Base-by-base conservation (phyloP, 768 basidiomycete genomes). In the Lactarius indigo region DNA sequence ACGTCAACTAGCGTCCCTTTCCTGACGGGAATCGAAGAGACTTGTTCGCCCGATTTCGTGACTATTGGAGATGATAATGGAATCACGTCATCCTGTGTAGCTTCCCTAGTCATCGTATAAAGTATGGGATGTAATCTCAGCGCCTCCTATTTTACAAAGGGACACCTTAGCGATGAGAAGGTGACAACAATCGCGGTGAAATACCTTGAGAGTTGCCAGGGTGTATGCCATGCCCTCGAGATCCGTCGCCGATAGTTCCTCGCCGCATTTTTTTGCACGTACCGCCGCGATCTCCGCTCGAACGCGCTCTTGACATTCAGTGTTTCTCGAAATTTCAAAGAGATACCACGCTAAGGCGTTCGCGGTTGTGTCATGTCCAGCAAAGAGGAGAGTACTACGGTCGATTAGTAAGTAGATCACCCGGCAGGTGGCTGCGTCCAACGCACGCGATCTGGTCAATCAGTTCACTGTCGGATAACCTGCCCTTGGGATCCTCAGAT, bases 21-120 rank as follows among this genome's bases (percentile, higher is more conserved):
- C 54, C 12, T 47, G 6, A 65, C 26, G 5, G 52, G 64, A 55
- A 65, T 65, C 2, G 50, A 50, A 6, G 64, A 23, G 35, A 65
- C 41, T 23, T 44, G 15, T 41, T 61, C 18, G 12, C 64, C 59
- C 1, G 54, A 61, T 31, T 65, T 61, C 17, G 54, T 35, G 9
- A 42, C 47, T 20, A 61, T 57, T 8, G 64, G 64, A n/a, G 56
- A 60, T 0, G 69, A 60, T 15, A 73, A 66, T 5, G 72, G 73
- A 12, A 73, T 61, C 2, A 71, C 66, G 28, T 71, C 70, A 55
- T 74, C 72, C 17, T 59, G 67, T 4, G 37, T 35, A 1, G 73
- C 68, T 54, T 64, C 56, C 9, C 70, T 69, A 5, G 44, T 0
- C 2, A 68, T 28, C 12, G 0, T 15, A 20, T 44, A 55, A 31